Percentiles rank a stretch among this genome's conserved stretches.
These are phyloP conservation scores for Geotrichum klebahnii DNA, from an alignment of 1,139 yeast genomes.

Conservation along the genomic window DNA sequence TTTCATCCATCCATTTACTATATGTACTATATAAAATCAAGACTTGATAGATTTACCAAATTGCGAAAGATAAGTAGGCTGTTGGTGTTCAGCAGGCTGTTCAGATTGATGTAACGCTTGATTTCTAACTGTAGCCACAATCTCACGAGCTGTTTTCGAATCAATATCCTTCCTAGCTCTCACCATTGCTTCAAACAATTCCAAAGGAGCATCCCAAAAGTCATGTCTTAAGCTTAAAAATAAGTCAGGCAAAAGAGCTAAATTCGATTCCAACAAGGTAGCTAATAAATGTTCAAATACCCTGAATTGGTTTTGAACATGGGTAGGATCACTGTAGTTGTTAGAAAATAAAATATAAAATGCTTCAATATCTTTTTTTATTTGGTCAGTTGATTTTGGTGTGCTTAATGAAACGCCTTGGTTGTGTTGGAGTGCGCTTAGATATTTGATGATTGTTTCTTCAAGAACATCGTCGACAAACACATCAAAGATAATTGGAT, in stretches of 20 bases:
- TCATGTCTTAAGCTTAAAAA: constrained; percentile 66
- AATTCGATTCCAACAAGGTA: constrained; percentile 51
- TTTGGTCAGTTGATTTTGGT: constrained; percentile 55
- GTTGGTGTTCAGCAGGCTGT: constrained; percentile 28
- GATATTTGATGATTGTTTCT: constrained; percentile 47
- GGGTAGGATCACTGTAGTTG: constrained; percentile 41
- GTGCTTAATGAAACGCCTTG: constrained; percentile 42
- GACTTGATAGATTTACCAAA: constrained; percentile 21
- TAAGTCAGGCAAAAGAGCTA: constrained; percentile 49
- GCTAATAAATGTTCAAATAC: constrained; percentile 71
- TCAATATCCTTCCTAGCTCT: constrained; percentile 41
- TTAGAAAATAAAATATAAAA: constrained; percentile 60
- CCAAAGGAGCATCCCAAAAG: constrained; percentile 53
- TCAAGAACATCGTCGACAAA: constrained; percentile 51
- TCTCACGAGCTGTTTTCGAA: constrained; percentile 34
- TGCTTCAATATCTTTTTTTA: constrained; percentile 61
- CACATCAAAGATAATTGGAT: constrained; percentile 50
- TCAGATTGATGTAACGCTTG: constrained; percentile 32
- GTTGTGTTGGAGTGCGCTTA: constrained; percentile 46
- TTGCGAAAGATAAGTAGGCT: constrained; percentile 28
- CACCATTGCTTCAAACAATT: constrained; percentile 41
- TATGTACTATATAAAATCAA: neutral
- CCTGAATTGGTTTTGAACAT: constrained; percentile 50
- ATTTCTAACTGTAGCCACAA: constrained; percentile 36
- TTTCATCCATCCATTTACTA: too few relatives aligned